These are phyloP conservation scores for Glycine latifolia DNA, from an alignment of 306 rosid genomes.

Conservation along the genomic window DNA sequence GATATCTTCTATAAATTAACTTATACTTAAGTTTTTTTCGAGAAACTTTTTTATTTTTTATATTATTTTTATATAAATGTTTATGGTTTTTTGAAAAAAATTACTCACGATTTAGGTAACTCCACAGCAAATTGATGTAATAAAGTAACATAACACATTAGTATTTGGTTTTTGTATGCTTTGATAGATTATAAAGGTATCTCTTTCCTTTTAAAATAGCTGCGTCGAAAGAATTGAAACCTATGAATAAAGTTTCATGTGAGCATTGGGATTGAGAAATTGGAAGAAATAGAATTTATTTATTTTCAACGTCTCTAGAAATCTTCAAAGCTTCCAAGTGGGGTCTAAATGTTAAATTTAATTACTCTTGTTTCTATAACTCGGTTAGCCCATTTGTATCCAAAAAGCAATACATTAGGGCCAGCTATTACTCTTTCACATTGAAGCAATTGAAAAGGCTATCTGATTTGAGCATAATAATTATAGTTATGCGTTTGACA, in stretches of 20 bases:
- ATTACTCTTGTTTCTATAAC: conserved; percentile 25
- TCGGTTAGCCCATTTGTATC: conserved; percentile 8
- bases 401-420: conserved; percentile 40
- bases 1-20: no score
- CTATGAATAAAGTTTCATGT: background rate
- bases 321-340: conserved; percentile 14
- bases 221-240: no score
- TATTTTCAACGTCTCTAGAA: background rate
- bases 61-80: no score
- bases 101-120: no score
- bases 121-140: no score
- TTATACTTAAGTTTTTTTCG: no score
- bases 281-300: background rate
- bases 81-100: no score
- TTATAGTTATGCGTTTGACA: conserved; percentile 25
- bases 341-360: conserved; percentile 18
- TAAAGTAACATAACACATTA: no score
- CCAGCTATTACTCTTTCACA: conserved; percentile 36
- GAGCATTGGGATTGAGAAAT: background rate
- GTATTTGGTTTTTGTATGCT: no score
- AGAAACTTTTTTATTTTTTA: no score
- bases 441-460: conserved; percentile 27
- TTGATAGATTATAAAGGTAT: no score
- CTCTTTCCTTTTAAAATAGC: no score
- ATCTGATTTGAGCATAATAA: conserved; percentile 9